Percentiles rank a stretch among this genome's conserved stretches.
Evolutionary conservation across 2,329 filamentous ascomycete genomes (phyloP).

Genomic region (Daldinia sp.): DNA sequence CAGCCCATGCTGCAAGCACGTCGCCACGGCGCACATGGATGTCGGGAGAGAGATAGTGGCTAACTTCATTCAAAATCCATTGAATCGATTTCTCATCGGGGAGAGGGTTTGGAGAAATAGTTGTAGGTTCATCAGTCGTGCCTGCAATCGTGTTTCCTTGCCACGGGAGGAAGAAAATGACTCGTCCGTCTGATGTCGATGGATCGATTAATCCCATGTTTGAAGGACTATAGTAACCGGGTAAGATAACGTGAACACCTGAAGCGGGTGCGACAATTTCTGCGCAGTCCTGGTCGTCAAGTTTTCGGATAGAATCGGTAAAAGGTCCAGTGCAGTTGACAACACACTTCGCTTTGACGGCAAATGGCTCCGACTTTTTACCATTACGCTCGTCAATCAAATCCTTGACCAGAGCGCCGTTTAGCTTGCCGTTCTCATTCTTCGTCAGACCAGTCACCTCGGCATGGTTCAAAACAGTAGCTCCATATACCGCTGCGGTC

Average conservation of each 20-base stretch:
- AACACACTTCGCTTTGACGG: constrained; percentile 81
- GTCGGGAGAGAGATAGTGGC: constrained; percentile 83
- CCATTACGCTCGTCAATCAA: constrained; percentile 75
- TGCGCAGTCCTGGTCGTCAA: constrained; percentile 78
- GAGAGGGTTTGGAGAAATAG: constrained; percentile 78
- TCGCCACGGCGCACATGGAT: constrained; percentile 87
- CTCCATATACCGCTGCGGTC: constrained; percentile 88
- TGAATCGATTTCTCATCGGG: constrained; percentile 87
- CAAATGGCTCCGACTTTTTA: constrained; percentile 71
- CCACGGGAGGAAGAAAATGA: constrained; percentile 95
- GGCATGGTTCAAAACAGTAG: constrained; percentile 84
- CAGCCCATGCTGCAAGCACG: constrained; percentile 91
- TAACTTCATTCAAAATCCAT: constrained; percentile 88
- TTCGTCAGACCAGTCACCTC: constrained; percentile 84
- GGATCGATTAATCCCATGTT: constrained; percentile 92
- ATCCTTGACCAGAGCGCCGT: constrained; percentile 80
- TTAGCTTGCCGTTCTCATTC: constrained; percentile 77
- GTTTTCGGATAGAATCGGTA: constrained; percentile 85
- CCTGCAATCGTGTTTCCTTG: constrained; percentile 93
- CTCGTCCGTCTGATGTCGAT: constrained; percentile 85
- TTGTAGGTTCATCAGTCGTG: constrained; percentile 83
- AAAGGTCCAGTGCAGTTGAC: constrained; percentile 93
- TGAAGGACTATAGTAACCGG: constrained; percentile 85
- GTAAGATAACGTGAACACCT: constrained; percentile 87
- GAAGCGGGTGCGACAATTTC: constrained; percentile 89